Conservation (phyloP, 768 basidiomycete genomes). For the Agrocybe pediades region DNA sequence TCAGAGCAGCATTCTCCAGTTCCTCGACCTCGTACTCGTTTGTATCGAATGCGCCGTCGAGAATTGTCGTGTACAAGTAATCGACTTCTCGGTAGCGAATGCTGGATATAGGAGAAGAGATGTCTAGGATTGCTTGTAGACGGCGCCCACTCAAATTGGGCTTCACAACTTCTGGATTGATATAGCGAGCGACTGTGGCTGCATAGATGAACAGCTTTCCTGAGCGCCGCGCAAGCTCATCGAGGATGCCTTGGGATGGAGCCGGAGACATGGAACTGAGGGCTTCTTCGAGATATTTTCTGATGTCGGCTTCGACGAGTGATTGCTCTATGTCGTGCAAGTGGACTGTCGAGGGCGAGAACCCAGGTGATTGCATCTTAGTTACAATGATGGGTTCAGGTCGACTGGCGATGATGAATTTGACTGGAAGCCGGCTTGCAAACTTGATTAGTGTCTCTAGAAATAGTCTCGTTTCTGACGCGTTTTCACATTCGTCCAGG, state of each 20-base stretch:
- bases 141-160: neutral
- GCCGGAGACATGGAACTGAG: too few relatives aligned
- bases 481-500: constrained; percentile 23
- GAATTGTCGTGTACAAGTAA: neutral
- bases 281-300: too few relatives aligned
- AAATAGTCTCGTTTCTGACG: constrained; percentile 15
- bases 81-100: neutral
- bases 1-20: neutral
- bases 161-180: neutral
- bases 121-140: neutral
- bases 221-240: neutral
- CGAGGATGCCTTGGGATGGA: neutral
- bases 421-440: constrained; percentile 19
- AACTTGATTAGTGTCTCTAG: constrained; percentile 20
- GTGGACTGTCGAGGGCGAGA: neutral
- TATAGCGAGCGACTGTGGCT: constrained; percentile 5
- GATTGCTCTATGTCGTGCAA: too few relatives aligned
- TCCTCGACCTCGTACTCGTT: neutral
- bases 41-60: neutral
- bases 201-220: constrained; percentile 17
- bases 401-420: constrained; percentile 25
- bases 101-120: neutral
- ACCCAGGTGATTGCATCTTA: neutral
- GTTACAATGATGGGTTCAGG: constrained; percentile 4
- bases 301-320: too few relatives aligned